Percentiles rank a stretch among this genome's conserved stretches.
Conservation (phyloP, 768 basidiomycete species). For the Podaxis pistillaris region DNA sequence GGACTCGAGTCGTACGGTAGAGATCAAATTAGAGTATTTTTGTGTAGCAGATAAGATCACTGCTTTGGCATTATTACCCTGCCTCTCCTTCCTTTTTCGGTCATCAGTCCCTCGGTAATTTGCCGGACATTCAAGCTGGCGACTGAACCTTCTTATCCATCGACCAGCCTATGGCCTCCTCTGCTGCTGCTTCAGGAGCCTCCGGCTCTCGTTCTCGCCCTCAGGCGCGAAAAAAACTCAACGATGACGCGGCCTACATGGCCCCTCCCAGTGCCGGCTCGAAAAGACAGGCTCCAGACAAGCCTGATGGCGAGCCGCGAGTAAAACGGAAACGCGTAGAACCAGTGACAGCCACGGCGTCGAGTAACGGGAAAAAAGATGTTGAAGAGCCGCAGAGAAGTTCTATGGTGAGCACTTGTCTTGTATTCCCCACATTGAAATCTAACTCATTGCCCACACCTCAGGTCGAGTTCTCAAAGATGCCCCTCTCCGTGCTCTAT, state of each 20-base stretch:
- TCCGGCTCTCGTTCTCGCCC: conserved; percentile 59
- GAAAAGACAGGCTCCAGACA: conserved; percentile 68
- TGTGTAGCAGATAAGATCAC: neutral
- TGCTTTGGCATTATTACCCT: neutral
- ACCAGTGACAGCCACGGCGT: conserved; percentile 24
- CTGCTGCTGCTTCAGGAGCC: conserved; percentile 28
- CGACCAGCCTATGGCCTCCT: conserved; percentile 32
- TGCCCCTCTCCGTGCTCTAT: conserved; percentile 64
- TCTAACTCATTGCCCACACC: conserved; percentile 2
- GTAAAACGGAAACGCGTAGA: conserved; percentile 74
- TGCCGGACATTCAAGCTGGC: neutral
- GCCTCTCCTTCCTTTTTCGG: conserved; percentile 14
- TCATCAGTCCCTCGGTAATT: neutral
- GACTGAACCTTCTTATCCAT: conserved; percentile 15
- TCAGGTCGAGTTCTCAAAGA: conserved; percentile 74
- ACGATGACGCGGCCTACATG: conserved; percentile 71
- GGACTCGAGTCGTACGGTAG: neutral
- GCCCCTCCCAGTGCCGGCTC: conserved; percentile 51
- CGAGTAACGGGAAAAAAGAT: conserved; percentile 31
- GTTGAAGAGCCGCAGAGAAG: conserved; percentile 38
- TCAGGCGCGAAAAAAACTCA: conserved; percentile 61
- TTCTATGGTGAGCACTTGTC: conserved; percentile 38
- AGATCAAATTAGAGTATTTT: neutral
- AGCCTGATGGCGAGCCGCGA: conserved; percentile 71
- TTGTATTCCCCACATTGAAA: neutral